phyloP scores from a whole-genome alignment of 257 asterid genomes.

The Voacanga thouarsii region DNA sequence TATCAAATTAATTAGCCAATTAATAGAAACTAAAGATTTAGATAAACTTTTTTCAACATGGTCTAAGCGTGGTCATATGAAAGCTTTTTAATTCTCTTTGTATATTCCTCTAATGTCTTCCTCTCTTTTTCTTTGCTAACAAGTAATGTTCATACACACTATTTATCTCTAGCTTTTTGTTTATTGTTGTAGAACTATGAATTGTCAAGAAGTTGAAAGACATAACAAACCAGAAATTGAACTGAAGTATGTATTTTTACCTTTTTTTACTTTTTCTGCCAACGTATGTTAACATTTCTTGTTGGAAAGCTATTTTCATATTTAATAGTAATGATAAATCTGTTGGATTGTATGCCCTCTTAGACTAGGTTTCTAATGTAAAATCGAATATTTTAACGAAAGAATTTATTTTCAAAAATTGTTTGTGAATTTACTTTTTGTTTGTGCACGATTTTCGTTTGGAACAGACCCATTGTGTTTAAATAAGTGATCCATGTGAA shows the following conservation, averaged over 20 bases:
- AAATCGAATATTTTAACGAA: too few species aligned
- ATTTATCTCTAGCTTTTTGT: constrained; percentile 10
- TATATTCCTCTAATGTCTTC: not conserved
- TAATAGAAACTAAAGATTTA: not conserved
- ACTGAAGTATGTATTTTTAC: constrained; percentile 62
- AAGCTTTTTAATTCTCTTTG: not conserved
- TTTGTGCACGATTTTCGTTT: too few species aligned
- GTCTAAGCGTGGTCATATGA: not conserved
- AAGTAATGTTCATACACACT: not conserved
- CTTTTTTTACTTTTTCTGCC: constrained; percentile 6
- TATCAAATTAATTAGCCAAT: not conserved
- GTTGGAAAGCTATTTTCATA: not conserved
- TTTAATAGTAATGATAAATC: not conserved
- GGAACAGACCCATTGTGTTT: too few species aligned
- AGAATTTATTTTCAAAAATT: too few species aligned
- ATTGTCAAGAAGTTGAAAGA: constrained; percentile 98
- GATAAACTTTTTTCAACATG: not conserved
- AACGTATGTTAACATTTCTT: not conserved
- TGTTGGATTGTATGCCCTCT: too few species aligned
- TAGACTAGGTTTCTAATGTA: too few species aligned
- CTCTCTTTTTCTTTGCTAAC: not conserved
- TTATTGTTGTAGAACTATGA: constrained; percentile 73
- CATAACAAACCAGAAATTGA: constrained; percentile 99
- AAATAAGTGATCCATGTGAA: too few species aligned
- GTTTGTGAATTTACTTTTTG: too few species aligned